These are phyloP conservation scores for Salvia miltiorrhiza DNA, from an alignment of 257 asterid genomes.

Conservation along the genomic window DNA sequence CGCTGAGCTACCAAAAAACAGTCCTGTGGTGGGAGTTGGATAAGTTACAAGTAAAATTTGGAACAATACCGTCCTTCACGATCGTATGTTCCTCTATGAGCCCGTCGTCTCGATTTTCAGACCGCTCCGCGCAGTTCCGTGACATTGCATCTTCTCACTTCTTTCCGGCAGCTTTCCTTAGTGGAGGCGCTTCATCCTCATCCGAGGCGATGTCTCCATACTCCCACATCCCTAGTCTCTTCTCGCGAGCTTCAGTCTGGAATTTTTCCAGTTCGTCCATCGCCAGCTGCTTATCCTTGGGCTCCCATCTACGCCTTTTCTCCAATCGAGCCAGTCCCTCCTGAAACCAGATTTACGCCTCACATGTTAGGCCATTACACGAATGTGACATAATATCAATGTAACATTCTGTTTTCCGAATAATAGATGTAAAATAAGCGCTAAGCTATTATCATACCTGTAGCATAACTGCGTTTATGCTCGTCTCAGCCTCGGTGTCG, in stretches of 20 bases:
- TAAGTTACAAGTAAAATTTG: constrained; percentile 25
- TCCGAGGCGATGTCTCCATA: constrained; percentile 92
- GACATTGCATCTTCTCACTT: constrained; percentile 36
- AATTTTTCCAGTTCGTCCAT: constrained; percentile 74
- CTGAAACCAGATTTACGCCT: constrained; percentile 35
- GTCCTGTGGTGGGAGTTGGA: constrained; percentile 23
- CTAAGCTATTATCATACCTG: constrained; percentile 42
- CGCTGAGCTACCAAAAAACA: constrained; percentile 29
- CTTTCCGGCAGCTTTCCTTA: constrained; percentile 77
- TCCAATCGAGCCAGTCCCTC: constrained; percentile 95
- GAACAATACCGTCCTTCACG: constrained; percentile 25
- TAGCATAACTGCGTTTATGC: constrained; percentile 77
- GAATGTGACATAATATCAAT: too few species aligned
- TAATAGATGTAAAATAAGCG: neutral
- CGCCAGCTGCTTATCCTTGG: constrained; percentile 53
- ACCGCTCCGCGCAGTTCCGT: neutral
- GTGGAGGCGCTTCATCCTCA: constrained; percentile 78
- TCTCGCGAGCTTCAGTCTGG: constrained; percentile 70
- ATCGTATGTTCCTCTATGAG: constrained; percentile 25
- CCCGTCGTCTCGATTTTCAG: constrained; percentile 31
- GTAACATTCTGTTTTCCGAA: too few species aligned
- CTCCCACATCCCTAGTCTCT: constrained; percentile 93
- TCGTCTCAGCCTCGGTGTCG: constrained; percentile 62
- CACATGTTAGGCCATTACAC: neutral
- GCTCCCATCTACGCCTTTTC: constrained; percentile 78